phyloP scores from a whole-genome alignment of 2,329 filamentous ascomycete species.

The Pseudocercospora macadamiae region DNA sequence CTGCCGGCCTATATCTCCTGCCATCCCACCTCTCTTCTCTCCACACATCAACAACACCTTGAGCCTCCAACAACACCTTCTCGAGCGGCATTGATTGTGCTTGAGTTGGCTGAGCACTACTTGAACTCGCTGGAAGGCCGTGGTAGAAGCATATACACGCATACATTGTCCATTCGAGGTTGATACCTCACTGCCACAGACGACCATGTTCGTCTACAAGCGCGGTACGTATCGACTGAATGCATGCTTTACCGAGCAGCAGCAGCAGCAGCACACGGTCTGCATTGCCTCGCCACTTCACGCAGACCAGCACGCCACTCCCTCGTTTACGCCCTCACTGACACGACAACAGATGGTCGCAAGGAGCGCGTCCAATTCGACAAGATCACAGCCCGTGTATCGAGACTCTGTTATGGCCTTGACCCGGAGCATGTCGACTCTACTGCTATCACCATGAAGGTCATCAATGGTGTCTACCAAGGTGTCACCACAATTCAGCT shows the following conservation, averaged over 20 bases:
- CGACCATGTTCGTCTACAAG: slow-evolving; percentile 65
- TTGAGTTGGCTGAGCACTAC: slow-evolving; percentile 18
- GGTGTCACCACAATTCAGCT: slow-evolving; percentile 96
- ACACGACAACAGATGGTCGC: slow-evolving; percentile 75
- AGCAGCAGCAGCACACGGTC: not conserved
- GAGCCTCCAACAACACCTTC: slow-evolving; percentile 1
- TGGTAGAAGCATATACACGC: slow-evolving; percentile 18
- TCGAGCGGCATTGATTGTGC: slow-evolving; percentile 25
- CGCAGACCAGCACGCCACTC: slow-evolving; percentile 18
- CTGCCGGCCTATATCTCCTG: slow-evolving; percentile 19
- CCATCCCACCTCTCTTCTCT: slow-evolving; percentile 15
- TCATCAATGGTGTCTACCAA: slow-evolving; percentile 98
- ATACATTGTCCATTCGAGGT: slow-evolving; percentile 24
- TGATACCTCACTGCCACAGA: slow-evolving; percentile 30
- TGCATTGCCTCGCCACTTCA: slow-evolving; percentile 15
- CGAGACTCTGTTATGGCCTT: slow-evolving; percentile 94
- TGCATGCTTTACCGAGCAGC: not conserved
- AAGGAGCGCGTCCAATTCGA: slow-evolving; percentile 99
- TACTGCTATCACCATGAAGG: slow-evolving; percentile 97
- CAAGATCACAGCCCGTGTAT: slow-evolving; percentile 99
- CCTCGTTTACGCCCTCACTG: slow-evolving; percentile 17
- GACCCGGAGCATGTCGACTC: slow-evolving; percentile 96
- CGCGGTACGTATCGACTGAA: slow-evolving; percentile 52
- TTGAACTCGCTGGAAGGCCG: slow-evolving; percentile 11
- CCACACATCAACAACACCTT: slow-evolving; percentile 21